phyloP scores from a whole-genome alignment of 768 basidiomycete species.

The Pleurotus platypus region DNA sequence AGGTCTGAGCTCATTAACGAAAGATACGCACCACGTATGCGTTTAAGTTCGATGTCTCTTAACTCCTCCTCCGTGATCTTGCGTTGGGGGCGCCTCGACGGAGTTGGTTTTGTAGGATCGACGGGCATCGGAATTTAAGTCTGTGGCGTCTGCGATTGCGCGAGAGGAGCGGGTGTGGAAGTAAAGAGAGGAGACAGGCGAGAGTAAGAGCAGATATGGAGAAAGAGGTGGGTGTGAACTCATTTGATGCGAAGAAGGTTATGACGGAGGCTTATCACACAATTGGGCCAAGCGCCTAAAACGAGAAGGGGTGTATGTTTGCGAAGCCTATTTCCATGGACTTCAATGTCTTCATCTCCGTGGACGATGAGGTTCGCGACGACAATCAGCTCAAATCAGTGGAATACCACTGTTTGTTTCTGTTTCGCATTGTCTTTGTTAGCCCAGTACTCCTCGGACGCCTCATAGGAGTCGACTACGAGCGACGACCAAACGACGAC shows the following conservation, averaged over 20 bases:
- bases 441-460: no score
- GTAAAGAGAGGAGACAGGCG: background rate
- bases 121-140: constrained; percentile 34
- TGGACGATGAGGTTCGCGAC: no score
- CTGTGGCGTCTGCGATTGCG: constrained; percentile 4
- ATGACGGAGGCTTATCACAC: no score
- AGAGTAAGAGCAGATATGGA: constrained; percentile 2
- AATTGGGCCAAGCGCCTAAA: no score
- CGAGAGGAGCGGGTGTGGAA: constrained; percentile 1
- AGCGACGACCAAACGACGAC: no score
- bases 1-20: background rate
- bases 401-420: no score
- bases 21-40: constrained; percentile 34
- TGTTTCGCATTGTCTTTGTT: no score
- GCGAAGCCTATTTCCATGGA: no score
- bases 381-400: no score
- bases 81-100: constrained; percentile 35
- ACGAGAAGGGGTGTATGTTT: no score
- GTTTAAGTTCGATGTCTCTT: constrained; percentile 49
- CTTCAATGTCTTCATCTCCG: no score
- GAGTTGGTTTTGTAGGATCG: constrained; percentile 34
- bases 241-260: background rate
- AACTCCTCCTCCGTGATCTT: constrained; percentile 47
- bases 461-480: no score
- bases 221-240: constrained; percentile 4